phyloP scores from a whole-genome alignment of 805 yeast genomes.

The Candida ovalis region DNA sequence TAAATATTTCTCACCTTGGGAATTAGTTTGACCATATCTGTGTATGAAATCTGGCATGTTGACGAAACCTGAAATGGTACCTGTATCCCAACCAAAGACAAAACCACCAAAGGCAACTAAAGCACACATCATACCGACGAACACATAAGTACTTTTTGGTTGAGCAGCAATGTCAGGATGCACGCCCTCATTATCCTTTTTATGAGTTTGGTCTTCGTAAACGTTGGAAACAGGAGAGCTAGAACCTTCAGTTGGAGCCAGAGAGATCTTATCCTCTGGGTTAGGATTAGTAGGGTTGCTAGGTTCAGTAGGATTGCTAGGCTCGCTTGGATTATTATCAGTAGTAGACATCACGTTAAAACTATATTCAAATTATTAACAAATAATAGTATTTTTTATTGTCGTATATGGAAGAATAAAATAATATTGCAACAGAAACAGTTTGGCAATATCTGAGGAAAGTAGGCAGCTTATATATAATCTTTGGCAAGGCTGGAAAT shows the following conservation, averaged over 20 bases:
- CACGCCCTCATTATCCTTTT: not conserved
- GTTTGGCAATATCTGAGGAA: too few species aligned
- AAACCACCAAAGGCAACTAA: conserved; percentile 72
- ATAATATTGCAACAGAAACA: too few species aligned
- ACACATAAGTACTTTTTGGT: conserved; percentile 12
- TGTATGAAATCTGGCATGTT: conserved; percentile 51
- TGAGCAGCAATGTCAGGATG: not conserved
- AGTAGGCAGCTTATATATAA: too few species aligned
- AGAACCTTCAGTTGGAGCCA: not conserved
- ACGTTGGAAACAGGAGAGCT: conserved; percentile 6
- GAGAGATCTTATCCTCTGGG: not conserved
- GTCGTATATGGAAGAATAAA: too few species aligned
- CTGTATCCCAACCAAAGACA: conserved; percentile 75
- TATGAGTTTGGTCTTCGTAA: conserved; percentile 20
- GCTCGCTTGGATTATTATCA: too few species aligned
- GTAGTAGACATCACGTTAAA: not conserved
- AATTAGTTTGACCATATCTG: conserved; percentile 46
- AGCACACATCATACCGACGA: conserved; percentile 38
- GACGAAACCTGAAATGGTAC: conserved; percentile 70
- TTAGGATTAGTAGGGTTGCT: too few species aligned
- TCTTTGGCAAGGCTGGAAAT: too few species aligned
- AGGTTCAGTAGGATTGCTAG: too few species aligned
- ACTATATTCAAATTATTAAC: too few species aligned
- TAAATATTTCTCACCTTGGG: conserved; percentile 39
- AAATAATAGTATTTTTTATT: too few species aligned